phyloP scores from a whole-genome alignment of 352 stramenopile species.

The Stramenopiles sp. region DNA sequence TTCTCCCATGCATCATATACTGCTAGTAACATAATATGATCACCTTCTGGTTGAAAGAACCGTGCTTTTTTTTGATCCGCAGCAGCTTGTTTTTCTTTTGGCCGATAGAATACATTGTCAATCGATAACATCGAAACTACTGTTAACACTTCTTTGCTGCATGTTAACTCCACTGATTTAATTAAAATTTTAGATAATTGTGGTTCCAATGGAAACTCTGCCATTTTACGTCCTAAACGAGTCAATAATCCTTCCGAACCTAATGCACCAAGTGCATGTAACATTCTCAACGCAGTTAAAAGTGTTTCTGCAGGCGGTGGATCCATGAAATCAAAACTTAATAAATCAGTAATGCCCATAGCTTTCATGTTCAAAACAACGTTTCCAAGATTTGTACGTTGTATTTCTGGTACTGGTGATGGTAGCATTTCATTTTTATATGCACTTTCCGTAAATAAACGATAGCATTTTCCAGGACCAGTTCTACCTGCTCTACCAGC shows the following conservation, averaged over 20 bases:
- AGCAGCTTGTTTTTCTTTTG: constrained; percentile 94
- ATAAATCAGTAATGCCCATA: constrained; percentile 88
- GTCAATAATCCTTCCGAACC: constrained; percentile 96
- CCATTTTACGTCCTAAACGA: constrained; percentile 73
- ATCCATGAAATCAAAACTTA: constrained; percentile 99
- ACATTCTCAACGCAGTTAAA: constrained; percentile 87
- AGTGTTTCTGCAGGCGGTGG: constrained; percentile 89
- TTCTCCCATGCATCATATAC: constrained; percentile 96
- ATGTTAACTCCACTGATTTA: constrained; percentile 61
- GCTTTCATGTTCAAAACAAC: constrained; percentile 97
- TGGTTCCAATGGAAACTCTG: constrained; percentile 80
- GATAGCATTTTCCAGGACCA: constrained; percentile 92
- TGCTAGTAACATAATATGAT: constrained; percentile 88
- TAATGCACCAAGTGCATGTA: constrained; percentile 95
- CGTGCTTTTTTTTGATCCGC: constrained; percentile 93
- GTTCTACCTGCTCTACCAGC: constrained; percentile 81
- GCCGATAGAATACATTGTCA: constrained; percentile 93
- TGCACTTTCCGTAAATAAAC: constrained; percentile 93
- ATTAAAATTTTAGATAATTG: constrained; percentile 82
- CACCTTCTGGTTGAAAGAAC: constrained; percentile 86
- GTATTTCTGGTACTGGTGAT: constrained; percentile 92
- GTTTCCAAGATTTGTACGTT: constrained; percentile 87
- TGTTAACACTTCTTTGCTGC: constrained; percentile 78
- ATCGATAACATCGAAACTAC: constrained; percentile 94
- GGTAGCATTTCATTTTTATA: constrained; percentile 96